Base-by-base conservation (phyloP, 1,284 basidiomycete species). In the Gymnopus androsaceus region DNA sequence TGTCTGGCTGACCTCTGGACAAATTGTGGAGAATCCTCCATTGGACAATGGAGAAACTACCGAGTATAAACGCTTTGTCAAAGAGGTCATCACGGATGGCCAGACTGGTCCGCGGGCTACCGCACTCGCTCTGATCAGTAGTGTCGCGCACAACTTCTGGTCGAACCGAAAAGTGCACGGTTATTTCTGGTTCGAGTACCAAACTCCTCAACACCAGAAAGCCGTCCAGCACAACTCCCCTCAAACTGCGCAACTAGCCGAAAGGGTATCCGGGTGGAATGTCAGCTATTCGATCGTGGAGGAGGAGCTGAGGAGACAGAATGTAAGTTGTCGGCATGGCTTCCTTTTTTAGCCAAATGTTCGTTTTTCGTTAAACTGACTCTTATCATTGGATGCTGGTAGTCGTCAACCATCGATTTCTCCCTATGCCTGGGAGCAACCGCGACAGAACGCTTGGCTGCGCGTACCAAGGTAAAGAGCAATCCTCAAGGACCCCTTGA, bases 391-490 rank as follows among this genome's bases (percentile, higher is more conserved):
- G 23, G 15, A 19, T 19, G 33, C n/a, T 21, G 17, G 38, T 56
- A 94, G 91, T 94, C 92, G 7, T 90, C 94, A 0, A 98, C 95
- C n/a, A 98, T 98, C 67, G 96, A 99, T 72, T 93, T 99, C 64
- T 89, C 92, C 36, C 79, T 99, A 36, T 98, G 96, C 70, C 79
- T 99, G 46, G 94, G 95, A 23, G 95, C 96, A 17, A 94, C 96
- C 23, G 81, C 84, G 42, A 79, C 81, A 44, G 90, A 94, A 56
- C 88, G 88, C 64, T 78, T 89, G 38, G 94, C 94, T 0, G 73
- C 76, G 44, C 84, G 92, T 48, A 95, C 94, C 63, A 84, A 85
- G 74, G 75, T 78, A 56, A 84, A 82, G 73, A 67, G 70, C 52
- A 76, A 64, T 52, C 64, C 71, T 23, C 67, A 66, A 30, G 72